A percentile compares a stretch with the other conserved stretches of the same genome.
These are phyloP conservation scores for Phalaenopsis aphrodite DNA, from an alignment of 106 monocot genomes.

Conservation along the genomic window DNA sequence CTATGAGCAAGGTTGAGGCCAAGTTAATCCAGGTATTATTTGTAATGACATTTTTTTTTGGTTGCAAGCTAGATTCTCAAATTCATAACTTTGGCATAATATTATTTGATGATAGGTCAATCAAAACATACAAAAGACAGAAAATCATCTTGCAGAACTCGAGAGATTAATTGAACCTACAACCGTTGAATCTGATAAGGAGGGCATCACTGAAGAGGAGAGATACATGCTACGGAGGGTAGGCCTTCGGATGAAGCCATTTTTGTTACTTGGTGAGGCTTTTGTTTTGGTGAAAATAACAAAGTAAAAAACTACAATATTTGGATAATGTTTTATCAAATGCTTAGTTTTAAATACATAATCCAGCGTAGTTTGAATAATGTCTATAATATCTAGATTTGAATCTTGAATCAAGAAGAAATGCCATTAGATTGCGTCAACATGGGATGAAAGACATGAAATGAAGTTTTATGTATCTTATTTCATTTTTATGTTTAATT, in stretches of 20 bases:
- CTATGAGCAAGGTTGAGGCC: slow-evolving; percentile 29
- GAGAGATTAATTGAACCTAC: slow-evolving; percentile 29
- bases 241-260: slow-evolving; percentile 86
- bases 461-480: background rate
- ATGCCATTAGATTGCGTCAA: too few relatives aligned
- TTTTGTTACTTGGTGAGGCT: slow-evolving; percentile 71
- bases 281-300: background rate
- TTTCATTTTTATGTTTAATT: background rate
- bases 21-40: slow-evolving; percentile 41
- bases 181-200: slow-evolving; percentile 49
- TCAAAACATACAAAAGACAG: slow-evolving; percentile 68
- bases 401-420: background rate
- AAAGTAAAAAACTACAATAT: background rate
- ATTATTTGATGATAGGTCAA: slow-evolving; percentile 34
- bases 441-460: too few relatives aligned
- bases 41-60: slow-evolving; percentile 1
- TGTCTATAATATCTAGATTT: background rate
- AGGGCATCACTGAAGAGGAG: slow-evolving; percentile 87
- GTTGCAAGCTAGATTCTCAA: background rate
- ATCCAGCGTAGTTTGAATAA: background rate
- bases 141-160: slow-evolving; percentile 59
- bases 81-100: background rate
- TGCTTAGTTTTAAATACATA: background rate
- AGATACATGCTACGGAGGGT: slow-evolving; percentile 92
- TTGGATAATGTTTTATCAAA: background rate